Percentiles rank a stretch among this genome's conserved stretches.
Conservation (phyloP, 2,329 filamentous ascomycete species). For the Fusarium algeriense region DNA sequence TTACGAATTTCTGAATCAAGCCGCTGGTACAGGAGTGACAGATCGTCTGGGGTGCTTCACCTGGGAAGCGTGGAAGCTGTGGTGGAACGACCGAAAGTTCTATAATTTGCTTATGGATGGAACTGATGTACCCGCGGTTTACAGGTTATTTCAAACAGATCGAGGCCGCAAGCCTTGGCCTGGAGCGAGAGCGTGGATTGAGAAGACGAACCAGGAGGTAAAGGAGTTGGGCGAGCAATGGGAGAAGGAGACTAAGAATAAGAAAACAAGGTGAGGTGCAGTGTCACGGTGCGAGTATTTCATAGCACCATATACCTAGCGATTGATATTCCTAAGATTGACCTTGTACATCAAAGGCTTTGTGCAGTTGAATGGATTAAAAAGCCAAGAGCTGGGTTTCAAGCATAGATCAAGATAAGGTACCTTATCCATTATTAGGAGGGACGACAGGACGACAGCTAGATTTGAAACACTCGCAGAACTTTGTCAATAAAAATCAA, state of each 20-base stretch:
- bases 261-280: conserved; percentile 34
- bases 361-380: not conserved
- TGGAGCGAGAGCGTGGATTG: conserved; percentile 52
- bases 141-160: conserved; percentile 57
- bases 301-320: not conserved
- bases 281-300: not conserved
- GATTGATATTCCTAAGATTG: not conserved
- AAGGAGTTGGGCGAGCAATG: conserved; percentile 38
- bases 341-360: not conserved
- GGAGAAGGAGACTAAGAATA: conserved; percentile 39
- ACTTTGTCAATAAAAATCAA: not conserved
- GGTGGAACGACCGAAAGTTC: conserved; percentile 56
- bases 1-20: conserved; percentile 55
- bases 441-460: no score
- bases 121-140: conserved; percentile 53
- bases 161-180: conserved; percentile 55
- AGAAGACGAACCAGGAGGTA: conserved; percentile 44
- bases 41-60: conserved; percentile 56
- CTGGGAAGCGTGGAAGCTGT: conserved; percentile 58
- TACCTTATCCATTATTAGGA: not conserved
- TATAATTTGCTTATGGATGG: conserved; percentile 58
- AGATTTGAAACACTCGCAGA: not conserved
- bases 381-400: not conserved
- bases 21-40: conserved; percentile 57
- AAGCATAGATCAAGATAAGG: no score